These are phyloP conservation scores for Blastobotrys arbuscula DNA, from an alignment of 1,139 yeast species.

Conservation along the genomic window DNA sequence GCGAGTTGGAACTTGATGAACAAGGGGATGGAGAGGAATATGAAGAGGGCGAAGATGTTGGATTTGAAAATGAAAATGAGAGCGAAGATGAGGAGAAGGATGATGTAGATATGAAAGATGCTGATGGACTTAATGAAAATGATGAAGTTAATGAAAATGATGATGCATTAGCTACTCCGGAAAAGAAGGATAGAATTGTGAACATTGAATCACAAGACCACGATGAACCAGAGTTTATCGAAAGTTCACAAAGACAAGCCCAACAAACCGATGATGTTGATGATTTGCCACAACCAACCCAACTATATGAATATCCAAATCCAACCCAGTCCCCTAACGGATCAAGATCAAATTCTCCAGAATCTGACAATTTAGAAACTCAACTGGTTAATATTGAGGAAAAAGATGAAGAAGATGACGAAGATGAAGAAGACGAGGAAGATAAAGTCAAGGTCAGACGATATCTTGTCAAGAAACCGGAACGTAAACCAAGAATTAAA, in stretches of 20 bases:
- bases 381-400: neutral
- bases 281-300: slow-evolving; percentile 13
- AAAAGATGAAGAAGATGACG: neutral
- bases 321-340: slow-evolving; percentile 18
- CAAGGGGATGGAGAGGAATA: slow-evolving; percentile 28
- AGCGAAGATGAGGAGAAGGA: neutral
- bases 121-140: slow-evolving; percentile 3
- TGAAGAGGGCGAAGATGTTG: slow-evolving; percentile 17
- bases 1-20: slow-evolving; percentile 16
- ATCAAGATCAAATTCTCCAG: slow-evolving; percentile 28
- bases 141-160: slow-evolving; percentile 1
- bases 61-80: slow-evolving; percentile 16
- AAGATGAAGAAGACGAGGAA: slow-evolving; percentile 9
- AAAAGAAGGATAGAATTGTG: neutral
- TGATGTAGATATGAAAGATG: slow-evolving; percentile 4
- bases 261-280: slow-evolving; percentile 4
- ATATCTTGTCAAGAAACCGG: slow-evolving; percentile 8
- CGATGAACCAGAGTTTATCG: slow-evolving; percentile 10
- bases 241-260: slow-evolving; percentile 18
- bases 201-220: neutral
- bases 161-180: neutral
- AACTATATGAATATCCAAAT: slow-evolving; percentile 18
- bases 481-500: slow-evolving; percentile 4
- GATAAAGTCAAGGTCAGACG: slow-evolving; percentile 10
- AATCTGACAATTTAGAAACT: slow-evolving; percentile 37